phyloP scores from a whole-genome alignment of 2,329 filamentous ascomycete genomes.

The Penicillium brasilianum region DNA sequence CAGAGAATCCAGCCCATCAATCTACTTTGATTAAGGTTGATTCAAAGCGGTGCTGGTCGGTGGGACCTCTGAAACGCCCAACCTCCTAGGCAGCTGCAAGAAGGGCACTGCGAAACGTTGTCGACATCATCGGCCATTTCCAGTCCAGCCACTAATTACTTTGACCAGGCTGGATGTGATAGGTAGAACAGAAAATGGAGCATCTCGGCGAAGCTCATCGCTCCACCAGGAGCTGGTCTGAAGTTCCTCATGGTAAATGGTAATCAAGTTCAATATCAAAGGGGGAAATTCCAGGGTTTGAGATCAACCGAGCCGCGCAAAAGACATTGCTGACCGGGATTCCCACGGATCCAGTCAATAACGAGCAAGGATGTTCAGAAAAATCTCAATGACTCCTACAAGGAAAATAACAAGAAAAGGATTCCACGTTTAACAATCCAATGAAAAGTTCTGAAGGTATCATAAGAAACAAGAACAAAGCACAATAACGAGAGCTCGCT shows the following conservation, averaged over 20 bases:
- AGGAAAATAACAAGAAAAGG: neutral
- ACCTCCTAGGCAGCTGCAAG: constrained; percentile 3
- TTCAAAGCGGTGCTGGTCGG: constrained; percentile 4
- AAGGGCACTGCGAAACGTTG: constrained; percentile 1
- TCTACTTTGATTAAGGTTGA: constrained; percentile 10
- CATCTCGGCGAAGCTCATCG: neutral
- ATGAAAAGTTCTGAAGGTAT: constrained; percentile 10
- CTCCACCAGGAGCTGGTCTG: neutral
- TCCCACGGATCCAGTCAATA: neutral
- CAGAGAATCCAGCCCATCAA: neutral
- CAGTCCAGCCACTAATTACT: neutral
- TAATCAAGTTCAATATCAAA: neutral
- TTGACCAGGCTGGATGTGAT: neutral
- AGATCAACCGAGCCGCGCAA: neutral
- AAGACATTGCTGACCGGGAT: neutral
- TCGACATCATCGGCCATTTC: constrained; percentile 1
- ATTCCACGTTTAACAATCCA: neutral
- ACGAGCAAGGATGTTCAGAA: neutral
- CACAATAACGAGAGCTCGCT: neutral
- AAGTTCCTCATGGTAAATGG: neutral
- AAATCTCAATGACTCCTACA: too few relatives aligned
- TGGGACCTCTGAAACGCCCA: constrained; percentile 9
- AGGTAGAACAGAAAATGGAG: neutral
- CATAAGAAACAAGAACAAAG: neutral
- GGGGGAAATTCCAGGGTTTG: neutral